Evolutionary conservation across 768 basidiomycete genomes (phyloP), one percentile per base, ranked within the genome.

Genomic region (Fistulinella prunicolor): DNA sequence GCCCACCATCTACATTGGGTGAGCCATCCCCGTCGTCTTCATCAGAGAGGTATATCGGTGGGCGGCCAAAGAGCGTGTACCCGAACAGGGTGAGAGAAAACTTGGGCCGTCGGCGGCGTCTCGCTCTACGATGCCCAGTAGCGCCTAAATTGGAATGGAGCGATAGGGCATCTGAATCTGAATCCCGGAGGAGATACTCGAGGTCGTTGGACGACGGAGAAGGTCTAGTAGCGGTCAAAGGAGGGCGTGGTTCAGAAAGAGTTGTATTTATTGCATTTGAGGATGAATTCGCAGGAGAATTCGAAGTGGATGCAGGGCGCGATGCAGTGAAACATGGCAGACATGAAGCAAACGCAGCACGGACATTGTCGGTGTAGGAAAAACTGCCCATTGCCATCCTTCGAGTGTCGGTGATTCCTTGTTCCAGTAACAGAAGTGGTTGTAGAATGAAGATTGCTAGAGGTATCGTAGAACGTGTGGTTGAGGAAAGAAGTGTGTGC

Each of bases 41-140:
- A n/a, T 79, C 79, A 0, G 78, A 72, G n/a, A 85, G 73, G 37
- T 79, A 77, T 42, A 87, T 80, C 0, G 80, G 73, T 7, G 73
- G 73, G 19, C 73, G 72, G n/a, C 86, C 86, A 52, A 89, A 86
- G 3, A 86, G 71, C 43, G 82, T 71, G 52, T 70, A 85, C 6
- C 86, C 86, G 49, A 86, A 86, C 8, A 89, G 58, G 9, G 74
- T 77, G 56, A 86, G 78, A 66, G 52, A 62, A 56, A 43, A 64
- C 57, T 43, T 66, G 61, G 49, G 61, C 35, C 53, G 64, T 55
- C 63, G 66, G 65, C 53, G 65, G 51, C 51, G 68, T 59, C 58
- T 70, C 63, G 53, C 66, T 57, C 54, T 65, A 17, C 64, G 55
- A 26, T 68, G 58, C 4, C 24, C 8, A 13, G 70, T 53, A 3